phyloP scores from a whole-genome alignment of 768 basidiomycete species.

The Calocybe gangraenosa region DNA sequence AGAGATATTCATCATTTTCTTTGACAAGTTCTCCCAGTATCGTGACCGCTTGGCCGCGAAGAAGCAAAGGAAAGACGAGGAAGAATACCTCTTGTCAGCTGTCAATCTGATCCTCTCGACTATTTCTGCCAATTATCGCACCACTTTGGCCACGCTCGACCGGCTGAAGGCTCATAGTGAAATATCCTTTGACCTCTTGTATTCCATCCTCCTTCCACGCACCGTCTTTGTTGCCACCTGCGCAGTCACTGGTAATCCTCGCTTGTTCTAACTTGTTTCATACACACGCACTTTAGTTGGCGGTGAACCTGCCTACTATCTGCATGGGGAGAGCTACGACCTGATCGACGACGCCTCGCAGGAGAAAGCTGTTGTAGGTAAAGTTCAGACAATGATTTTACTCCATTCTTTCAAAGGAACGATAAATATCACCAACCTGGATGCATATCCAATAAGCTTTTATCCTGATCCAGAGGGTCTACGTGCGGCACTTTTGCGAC shows the following conservation, averaged over 20 bases:
- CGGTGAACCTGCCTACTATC: slow-evolving; percentile 35
- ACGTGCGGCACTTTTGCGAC: slow-evolving; percentile 31
- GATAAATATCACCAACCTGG: slow-evolving; percentile 42
- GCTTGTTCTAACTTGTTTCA: slow-evolving; percentile 42
- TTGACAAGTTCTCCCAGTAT: slow-evolving; percentile 41
- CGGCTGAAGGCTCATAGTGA: slow-evolving; percentile 49
- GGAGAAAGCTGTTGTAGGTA: slow-evolving; percentile 34
- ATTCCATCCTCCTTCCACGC: slow-evolving; percentile 53
- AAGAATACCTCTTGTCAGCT: slow-evolving; percentile 36
- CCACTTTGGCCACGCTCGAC: slow-evolving; percentile 40
- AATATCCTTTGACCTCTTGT: slow-evolving; percentile 53
- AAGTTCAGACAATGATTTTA: slow-evolving; percentile 34
- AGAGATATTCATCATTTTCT: slow-evolving; percentile 51
- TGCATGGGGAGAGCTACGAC: slow-evolving; percentile 50
- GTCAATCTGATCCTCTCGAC: slow-evolving; percentile 48
- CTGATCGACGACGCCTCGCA: slow-evolving; percentile 35
- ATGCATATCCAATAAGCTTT: slow-evolving; percentile 51
- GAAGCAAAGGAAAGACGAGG: slow-evolving; percentile 33
- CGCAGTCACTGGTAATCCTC: slow-evolving; percentile 47
- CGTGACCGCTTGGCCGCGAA: slow-evolving; percentile 32
- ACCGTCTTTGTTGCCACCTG: slow-evolving; percentile 48
- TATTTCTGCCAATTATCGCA: slow-evolving; percentile 44
- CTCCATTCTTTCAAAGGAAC: slow-evolving; percentile 46
- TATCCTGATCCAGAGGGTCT: slow-evolving; percentile 40
- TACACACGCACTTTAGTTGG: slow-evolving; percentile 32